Evolutionary conservation across 1,139 yeast species (phyloP).

Genomic region (Magnusiomyces fungicola): DNA sequence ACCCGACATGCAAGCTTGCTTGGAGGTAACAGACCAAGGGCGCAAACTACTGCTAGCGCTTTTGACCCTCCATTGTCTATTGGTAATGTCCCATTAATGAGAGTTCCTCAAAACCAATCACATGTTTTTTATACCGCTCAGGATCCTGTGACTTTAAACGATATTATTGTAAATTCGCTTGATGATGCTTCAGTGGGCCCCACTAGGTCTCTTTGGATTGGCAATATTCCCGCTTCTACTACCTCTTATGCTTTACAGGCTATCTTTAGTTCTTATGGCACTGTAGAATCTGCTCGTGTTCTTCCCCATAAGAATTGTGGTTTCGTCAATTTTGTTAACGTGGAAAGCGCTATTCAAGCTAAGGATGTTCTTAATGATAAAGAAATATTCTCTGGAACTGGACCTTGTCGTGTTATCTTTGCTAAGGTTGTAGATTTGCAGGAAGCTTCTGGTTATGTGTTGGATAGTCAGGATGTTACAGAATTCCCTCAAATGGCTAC

Average conservation of each 20-base stretch:
- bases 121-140: constrained; percentile 7
- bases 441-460: constrained; percentile 1
- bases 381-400: constrained; percentile 67
- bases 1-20: constrained; percentile 12
- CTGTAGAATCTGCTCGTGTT: constrained; percentile 52
- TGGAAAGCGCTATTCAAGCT: constrained; percentile 73
- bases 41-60: constrained; percentile 22
- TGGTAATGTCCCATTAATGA: constrained; percentile 10
- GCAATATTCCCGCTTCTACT: constrained; percentile 58
- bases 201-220: constrained; percentile 66
- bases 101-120: constrained; percentile 7
- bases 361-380: constrained; percentile 70
- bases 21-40: constrained; percentile 19
- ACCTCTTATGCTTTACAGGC: constrained; percentile 41
- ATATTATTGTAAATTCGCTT: constrained; percentile 33
- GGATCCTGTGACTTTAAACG: constrained; percentile 12
- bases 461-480: neutral
- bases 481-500: constrained; percentile 3
- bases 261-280: constrained; percentile 48
- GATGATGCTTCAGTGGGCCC: constrained; percentile 68
- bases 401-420: constrained; percentile 36
- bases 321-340: constrained; percentile 60
- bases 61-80: constrained; percentile 16
- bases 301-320: constrained; percentile 49
- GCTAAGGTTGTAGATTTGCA: constrained; percentile 28